Conservation (phyloP, 169 alveolate genomes). For the Babesia ovata region DNA sequence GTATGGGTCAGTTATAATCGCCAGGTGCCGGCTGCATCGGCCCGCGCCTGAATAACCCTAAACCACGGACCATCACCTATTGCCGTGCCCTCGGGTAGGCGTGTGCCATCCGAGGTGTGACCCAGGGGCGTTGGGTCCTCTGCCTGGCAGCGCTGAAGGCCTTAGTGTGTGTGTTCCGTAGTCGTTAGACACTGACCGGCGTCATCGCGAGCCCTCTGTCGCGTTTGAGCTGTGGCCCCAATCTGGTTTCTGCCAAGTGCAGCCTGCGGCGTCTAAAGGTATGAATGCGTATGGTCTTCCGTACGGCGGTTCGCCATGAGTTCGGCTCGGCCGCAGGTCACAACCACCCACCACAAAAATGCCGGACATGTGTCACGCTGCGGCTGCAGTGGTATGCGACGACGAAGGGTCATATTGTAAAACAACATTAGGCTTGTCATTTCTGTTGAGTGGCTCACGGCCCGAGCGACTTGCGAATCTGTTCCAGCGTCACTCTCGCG, state of each 20-base stretch:
- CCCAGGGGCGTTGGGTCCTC: slow-evolving; percentile 14
- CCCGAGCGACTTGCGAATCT: slow-evolving; percentile 15
- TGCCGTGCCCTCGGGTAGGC: slow-evolving; percentile 19
- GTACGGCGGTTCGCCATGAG: slow-evolving; percentile 60
- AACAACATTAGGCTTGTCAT: no score
- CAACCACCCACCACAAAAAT: slow-evolving; percentile 24
- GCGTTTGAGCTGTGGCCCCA: slow-evolving; percentile 36
- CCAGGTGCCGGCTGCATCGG: slow-evolving; percentile 29
- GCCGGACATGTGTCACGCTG: not conserved
- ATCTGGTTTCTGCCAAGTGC: slow-evolving; percentile 29
- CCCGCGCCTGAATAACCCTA: slow-evolving; percentile 47
- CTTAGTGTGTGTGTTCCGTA: slow-evolving; percentile 2
- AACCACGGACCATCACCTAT: slow-evolving; percentile 17
- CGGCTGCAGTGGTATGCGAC: no score
- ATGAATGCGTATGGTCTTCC: slow-evolving; percentile 2
- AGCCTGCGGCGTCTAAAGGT: slow-evolving; percentile 67
- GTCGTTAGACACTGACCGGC: slow-evolving; percentile 25
- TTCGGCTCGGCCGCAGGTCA: slow-evolving; percentile 73
- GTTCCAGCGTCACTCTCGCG: slow-evolving; percentile 17
- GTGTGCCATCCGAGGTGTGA: slow-evolving; percentile 24
- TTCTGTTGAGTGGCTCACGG: not conserved
- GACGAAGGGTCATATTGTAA: no score
- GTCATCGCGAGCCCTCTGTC: slow-evolving; percentile 20
- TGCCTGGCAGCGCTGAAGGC: slow-evolving; percentile 34
- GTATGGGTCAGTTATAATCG: slow-evolving; percentile 3